Evolutionary conservation across 768 basidiomycete genomes (phyloP), one percentile per base, ranked within the genome.

Genomic region (Hysterangium stoloniferum): DNA sequence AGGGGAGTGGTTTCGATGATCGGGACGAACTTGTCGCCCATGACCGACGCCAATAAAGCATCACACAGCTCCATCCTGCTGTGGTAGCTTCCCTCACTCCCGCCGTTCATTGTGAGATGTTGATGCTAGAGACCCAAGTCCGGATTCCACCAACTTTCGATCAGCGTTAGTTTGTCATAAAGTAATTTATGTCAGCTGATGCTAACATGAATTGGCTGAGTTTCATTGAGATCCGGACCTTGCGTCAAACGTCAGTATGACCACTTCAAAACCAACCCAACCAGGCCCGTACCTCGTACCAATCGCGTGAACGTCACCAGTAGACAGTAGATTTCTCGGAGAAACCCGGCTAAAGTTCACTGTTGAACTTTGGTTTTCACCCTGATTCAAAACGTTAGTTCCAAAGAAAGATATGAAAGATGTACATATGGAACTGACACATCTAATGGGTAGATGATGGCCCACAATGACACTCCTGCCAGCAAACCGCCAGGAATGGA

Each of bases 361-460:
- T 94, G 88, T 64, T 97, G 94, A n/a, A 94, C 75, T 68, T 94
- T 95, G 0, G 94, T 97, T 75, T 95, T 91, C 38, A 92, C 86
- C 36, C 86, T 89, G 56, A 17, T 55, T 28, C 55, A 40, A 20
- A 59, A 34, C 48, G 49, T 58, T 36, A 57, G 52, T 34, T 48
- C 51, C 55, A 56, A 40, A 38, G 13, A 4, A 27, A 41, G n/a
- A 29, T 29, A 36, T 38, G 33, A 35, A 46, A 19, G 31, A 28
- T 33, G 24, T 20, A 38, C 32, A 46, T 40, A 27, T 19, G 7
- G 12, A 6, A 68, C 82, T 66, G 69, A 87, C 86, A 95, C 92
- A 63, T 95, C 92, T 46, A 95, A 75, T 11, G 93, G 93, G 72
- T 97, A 97, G 53, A 97, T 94, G 27, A 89, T 64, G 40, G 86